A percentile compares a stretch with the other conserved stretches of the same genome.
Conservation (phyloP, 441 rosid species). For the Croton laevigatus region DNA sequence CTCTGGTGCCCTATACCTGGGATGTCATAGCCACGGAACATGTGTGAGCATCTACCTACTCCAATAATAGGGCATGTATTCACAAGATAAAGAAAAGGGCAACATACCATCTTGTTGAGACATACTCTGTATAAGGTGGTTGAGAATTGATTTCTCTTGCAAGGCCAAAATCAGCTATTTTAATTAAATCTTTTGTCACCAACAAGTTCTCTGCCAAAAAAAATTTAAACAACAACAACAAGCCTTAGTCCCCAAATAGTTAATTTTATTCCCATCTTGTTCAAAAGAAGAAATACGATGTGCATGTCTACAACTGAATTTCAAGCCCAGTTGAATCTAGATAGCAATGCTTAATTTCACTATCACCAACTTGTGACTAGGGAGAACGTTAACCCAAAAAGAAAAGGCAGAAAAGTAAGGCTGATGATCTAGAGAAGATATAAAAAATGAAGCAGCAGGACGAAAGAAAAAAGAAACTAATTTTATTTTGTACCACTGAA, state of each 20-base stretch:
- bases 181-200: slow-evolving; percentile 68
- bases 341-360: not conserved
- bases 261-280: not conserved
- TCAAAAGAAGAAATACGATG: not conserved
- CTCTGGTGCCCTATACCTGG: slow-evolving; percentile 97
- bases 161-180: slow-evolving; percentile 97
- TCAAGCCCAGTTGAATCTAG: not conserved
- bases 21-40: slow-evolving; percentile 7
- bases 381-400: not conserved
- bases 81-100: slow-evolving; percentile 1
- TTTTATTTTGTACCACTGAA: not conserved
- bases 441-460: not conserved
- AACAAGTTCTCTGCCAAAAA: slow-evolving; percentile 64
- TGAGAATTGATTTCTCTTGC: slow-evolving; percentile 80
- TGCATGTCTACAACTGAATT: not conserved
- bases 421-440: too few relatives aligned
- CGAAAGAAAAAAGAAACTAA: not conserved
- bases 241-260: too few relatives aligned
- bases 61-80: not conserved
- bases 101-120: slow-evolving; percentile 92
- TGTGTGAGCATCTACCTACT: not conserved
- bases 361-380: not conserved
- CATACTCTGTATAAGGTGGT: slow-evolving; percentile 91
- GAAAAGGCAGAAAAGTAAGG: too few relatives aligned
- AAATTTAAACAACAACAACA: slow-evolving; percentile 2